A percentile compares a stretch with the other conserved stretches of the same genome.
Conservation (phyloP, 257 asterid genomes). For the Mentha longifolia region DNA sequence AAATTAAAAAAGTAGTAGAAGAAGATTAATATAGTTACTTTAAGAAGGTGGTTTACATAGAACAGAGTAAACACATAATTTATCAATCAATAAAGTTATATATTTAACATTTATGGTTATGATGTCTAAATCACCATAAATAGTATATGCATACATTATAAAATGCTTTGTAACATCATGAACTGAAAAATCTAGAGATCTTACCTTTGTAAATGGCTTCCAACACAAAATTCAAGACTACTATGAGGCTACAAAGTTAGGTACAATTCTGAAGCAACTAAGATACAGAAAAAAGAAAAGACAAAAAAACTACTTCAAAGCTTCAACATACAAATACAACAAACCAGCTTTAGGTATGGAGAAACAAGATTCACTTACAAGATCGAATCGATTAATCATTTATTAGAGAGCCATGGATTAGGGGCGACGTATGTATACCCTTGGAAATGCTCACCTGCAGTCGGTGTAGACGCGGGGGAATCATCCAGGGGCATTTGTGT, state of each 20-base stretch:
- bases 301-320: neutral
- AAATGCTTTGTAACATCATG: neutral
- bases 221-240: neutral
- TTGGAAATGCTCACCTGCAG: conserved; percentile 83
- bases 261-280: neutral
- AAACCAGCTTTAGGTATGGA: neutral
- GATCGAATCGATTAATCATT: conserved; percentile 15
- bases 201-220: neutral
- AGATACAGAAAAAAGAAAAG: neutral
- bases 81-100: no score
- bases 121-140: no score
- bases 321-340: neutral
- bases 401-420: conserved; percentile 80
- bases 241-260: neutral
- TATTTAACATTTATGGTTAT: no score
- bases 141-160: no score
- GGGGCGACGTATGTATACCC: conserved; percentile 89
- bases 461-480: conserved; percentile 91
- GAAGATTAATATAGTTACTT: no score
- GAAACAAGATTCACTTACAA: conserved; percentile 24
- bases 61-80: no score
- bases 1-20: no score
- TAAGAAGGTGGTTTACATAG: no score
- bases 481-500: conserved; percentile 87
- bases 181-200: conserved; percentile 7